These are phyloP conservation scores for Wickerhamiella qilinensis DNA, from an alignment of 805 yeast species.

Conservation along the genomic window DNA sequence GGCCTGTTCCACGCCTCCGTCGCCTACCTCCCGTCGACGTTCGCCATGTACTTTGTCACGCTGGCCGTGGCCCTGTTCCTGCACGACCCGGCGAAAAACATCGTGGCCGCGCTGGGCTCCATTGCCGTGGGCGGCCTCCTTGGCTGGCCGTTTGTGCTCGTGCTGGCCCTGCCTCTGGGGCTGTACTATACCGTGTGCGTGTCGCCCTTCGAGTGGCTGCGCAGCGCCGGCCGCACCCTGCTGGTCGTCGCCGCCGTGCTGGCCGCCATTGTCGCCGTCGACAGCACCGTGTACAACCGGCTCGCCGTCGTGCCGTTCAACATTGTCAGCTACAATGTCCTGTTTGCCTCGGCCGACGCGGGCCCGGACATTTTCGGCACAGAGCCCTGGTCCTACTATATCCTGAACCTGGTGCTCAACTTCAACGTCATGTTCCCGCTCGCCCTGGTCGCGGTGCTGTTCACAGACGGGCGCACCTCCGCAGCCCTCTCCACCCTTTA, in stretches of 20 bases:
- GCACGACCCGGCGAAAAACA: constrained; percentile 4
- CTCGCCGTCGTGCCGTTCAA: constrained; percentile 62
- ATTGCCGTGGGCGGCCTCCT: constrained; percentile 52
- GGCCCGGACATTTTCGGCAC: constrained; percentile 89
- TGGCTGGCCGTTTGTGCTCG: constrained; percentile 86
- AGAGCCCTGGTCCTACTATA: constrained; percentile 63
- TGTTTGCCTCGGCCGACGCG: constrained; percentile 43
- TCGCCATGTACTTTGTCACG: constrained; percentile 39
- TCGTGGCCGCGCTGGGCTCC: constrained; percentile 21
- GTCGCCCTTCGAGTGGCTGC: constrained; percentile 10
- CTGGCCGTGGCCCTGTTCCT: constrained; percentile 13
- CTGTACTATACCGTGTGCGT: constrained; percentile 19
- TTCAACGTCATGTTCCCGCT: constrained; percentile 37
- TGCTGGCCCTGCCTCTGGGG: constrained; percentile 44
- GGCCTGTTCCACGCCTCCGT: constrained; percentile 85
- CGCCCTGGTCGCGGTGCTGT: constrained; percentile 7
- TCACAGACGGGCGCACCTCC: constrained; percentile 3
- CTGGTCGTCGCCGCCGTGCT: constrained; percentile 8
- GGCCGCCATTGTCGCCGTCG: constrained; percentile 19
- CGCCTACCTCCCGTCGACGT: constrained; percentile 69
- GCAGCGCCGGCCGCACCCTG: constrained; percentile 8
- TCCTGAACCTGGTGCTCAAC: constrained; percentile 52
- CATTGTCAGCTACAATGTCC: constrained; percentile 69
- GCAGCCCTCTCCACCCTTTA: constrained; percentile 31
- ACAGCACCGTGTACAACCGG: constrained; percentile 41